Conservation (phyloP, 257 asterid species). For the Solanum stenotomum region DNA sequence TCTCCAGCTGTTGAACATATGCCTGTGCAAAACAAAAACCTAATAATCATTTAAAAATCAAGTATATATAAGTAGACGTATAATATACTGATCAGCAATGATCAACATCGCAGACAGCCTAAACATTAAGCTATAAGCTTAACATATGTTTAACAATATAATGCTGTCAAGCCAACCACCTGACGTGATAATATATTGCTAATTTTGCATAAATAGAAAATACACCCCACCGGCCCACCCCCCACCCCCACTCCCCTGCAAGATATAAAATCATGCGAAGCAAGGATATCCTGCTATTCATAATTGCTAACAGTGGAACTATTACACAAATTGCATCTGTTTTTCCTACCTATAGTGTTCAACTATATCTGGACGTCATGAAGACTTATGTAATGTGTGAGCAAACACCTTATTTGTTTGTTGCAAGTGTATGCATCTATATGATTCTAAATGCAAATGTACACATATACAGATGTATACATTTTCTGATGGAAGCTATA, state of each 20-base stretch:
- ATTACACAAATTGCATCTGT: background rate
- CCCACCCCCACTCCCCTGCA: background rate
- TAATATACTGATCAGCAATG: background rate
- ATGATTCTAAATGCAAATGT: background rate
- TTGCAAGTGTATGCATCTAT: background rate
- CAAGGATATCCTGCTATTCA: background rate
- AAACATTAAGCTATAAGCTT: background rate
- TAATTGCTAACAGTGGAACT: background rate
- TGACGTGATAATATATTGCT: background rate
- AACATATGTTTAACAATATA: background rate
- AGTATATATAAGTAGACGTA: background rate
- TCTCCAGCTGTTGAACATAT: conserved; percentile 90
- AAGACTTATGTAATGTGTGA: background rate
- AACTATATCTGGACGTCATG: background rate
- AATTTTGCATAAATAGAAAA: background rate
- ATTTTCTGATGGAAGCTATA: background rate
- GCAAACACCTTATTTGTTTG: background rate
- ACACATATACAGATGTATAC: background rate
- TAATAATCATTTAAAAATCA: conserved; percentile 1
- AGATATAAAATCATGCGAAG: background rate
- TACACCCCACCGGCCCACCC: background rate
- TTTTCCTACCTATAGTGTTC: background rate
- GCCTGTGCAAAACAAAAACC: conserved; percentile 40
- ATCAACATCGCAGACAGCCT: background rate
- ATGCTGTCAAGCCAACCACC: background rate